These are phyloP conservation scores for Nothopassalora personata DNA, from an alignment of 2,329 filamentous ascomycete species.

Conservation along the genomic window DNA sequence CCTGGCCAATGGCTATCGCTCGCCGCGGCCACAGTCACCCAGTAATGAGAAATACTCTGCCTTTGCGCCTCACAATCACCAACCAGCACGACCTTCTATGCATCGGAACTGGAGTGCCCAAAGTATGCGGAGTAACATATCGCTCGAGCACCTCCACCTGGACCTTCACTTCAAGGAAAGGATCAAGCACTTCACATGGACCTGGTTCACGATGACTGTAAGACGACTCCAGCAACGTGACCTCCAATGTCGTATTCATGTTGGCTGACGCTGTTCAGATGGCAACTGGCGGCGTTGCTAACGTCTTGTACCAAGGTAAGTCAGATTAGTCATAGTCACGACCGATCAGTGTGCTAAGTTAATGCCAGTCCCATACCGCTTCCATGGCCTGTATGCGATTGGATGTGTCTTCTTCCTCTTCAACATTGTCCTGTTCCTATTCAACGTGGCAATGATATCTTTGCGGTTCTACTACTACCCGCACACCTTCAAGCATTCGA, in stretches of 20 bases:
- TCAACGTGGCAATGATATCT: conserved; percentile 63
- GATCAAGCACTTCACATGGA: conserved; percentile 66
- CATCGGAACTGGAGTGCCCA: conserved; percentile 11
- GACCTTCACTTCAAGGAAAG: conserved; percentile 48
- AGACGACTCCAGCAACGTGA: neutral
- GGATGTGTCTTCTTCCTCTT: conserved; percentile 46
- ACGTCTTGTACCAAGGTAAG: conserved; percentile 54
- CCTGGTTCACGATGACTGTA: conserved; percentile 64
- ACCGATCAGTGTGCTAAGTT: neutral
- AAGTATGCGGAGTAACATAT: conserved; percentile 8
- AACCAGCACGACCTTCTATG: neutral
- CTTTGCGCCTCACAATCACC: neutral
- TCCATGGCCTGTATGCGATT: conserved; percentile 43
- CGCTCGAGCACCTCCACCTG: conserved; percentile 18
- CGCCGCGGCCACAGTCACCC: neutral
- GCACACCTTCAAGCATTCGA: conserved; percentile 64
- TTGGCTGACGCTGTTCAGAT: conserved; percentile 50
- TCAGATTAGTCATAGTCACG: neutral
- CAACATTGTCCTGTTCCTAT: conserved; percentile 58
- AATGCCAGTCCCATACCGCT: conserved; percentile 37
- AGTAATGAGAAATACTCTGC: neutral
- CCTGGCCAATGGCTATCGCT: neutral
- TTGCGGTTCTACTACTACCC: conserved; percentile 65
- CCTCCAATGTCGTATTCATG: too few relatives aligned
- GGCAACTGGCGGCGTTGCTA: conserved; percentile 49